These are phyloP conservation scores for Paratinospora sagittata DNA, from an alignment of 164 flowering plant genomes.

Conservation along the genomic window DNA sequence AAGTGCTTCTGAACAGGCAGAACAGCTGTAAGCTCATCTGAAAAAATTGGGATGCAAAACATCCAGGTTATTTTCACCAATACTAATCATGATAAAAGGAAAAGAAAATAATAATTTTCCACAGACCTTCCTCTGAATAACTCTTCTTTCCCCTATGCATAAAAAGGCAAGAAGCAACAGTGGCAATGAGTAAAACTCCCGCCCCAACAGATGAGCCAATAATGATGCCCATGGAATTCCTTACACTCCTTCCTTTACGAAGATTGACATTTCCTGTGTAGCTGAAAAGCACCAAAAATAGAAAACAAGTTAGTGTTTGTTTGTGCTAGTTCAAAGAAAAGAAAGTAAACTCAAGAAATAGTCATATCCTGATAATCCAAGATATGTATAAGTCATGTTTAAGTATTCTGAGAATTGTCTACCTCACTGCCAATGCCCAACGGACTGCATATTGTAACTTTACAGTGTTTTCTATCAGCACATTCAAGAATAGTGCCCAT, in stretches of 20 bases:
- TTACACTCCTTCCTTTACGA: conserved; percentile 32
- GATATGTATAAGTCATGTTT: too few species aligned
- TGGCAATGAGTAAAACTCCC: conserved; percentile 50
- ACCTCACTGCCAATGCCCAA: not conserved
- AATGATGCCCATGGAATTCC: conserved; percentile 36
- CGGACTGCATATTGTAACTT: not conserved
- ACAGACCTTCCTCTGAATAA: conserved; percentile 41
- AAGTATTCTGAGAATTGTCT: not conserved
- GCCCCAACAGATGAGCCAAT: conserved; percentile 63
- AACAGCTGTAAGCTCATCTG: conserved; percentile 30
- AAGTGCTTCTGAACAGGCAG: conserved; percentile 41
- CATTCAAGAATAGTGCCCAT: not conserved
- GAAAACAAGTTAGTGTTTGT: not conserved
- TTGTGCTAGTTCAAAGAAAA: not conserved
- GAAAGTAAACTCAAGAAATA: not conserved
- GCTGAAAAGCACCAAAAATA: conserved; percentile 33
- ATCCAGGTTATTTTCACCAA: not conserved
- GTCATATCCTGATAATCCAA: not conserved
- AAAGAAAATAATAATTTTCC: not conserved
- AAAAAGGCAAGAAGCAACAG: conserved; percentile 43
- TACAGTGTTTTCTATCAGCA: not conserved
- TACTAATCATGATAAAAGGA: not conserved
- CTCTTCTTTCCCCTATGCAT: conserved; percentile 41
- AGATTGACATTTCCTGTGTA: conserved; percentile 70
- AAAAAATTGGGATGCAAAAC: conserved; percentile 3